Percentiles rank a stretch among this genome's conserved stretches.
Conservation (phyloP, 1,284 basidiomycete species). For the Ustilago hordei region DNA sequence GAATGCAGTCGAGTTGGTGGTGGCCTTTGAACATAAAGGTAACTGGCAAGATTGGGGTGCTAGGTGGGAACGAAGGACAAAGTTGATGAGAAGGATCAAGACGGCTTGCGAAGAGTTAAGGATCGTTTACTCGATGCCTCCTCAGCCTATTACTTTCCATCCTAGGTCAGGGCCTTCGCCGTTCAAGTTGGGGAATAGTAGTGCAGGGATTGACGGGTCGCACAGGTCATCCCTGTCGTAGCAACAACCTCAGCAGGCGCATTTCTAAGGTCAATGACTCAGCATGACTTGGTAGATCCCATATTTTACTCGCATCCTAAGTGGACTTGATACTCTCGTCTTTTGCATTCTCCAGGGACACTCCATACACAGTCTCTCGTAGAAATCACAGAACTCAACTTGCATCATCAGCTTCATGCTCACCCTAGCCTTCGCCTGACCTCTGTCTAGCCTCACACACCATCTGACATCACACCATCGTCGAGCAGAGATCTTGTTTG, state of each 20-base stretch:
- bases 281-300: neutral
- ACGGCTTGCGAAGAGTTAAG: constrained; percentile 53
- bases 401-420: constrained; percentile 3
- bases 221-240: constrained; percentile 2
- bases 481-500: too few relatives aligned
- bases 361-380: too few relatives aligned
- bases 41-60: constrained; percentile 91
- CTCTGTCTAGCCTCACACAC: too few relatives aligned
- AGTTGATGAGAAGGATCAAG: constrained; percentile 65
- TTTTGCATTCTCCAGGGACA: too few relatives aligned
- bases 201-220: neutral
- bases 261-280: constrained; percentile 9
- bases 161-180: constrained; percentile 47
- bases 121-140: constrained; percentile 58
- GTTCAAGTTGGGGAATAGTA: constrained; percentile 34
- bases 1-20: constrained; percentile 64
- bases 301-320: too few relatives aligned
- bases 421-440: too few relatives aligned
- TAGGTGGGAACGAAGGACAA: constrained; percentile 72
- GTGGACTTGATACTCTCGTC: too few relatives aligned
- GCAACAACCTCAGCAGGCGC: constrained; percentile 11
- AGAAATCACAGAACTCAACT: neutral
- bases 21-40: constrained; percentile 82
- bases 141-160: constrained; percentile 63
- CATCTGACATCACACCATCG: too few relatives aligned